Evolutionary conservation across 257 asterid genomes (phyloP).

Genomic region (Nicotiana tomentosiformis): DNA sequence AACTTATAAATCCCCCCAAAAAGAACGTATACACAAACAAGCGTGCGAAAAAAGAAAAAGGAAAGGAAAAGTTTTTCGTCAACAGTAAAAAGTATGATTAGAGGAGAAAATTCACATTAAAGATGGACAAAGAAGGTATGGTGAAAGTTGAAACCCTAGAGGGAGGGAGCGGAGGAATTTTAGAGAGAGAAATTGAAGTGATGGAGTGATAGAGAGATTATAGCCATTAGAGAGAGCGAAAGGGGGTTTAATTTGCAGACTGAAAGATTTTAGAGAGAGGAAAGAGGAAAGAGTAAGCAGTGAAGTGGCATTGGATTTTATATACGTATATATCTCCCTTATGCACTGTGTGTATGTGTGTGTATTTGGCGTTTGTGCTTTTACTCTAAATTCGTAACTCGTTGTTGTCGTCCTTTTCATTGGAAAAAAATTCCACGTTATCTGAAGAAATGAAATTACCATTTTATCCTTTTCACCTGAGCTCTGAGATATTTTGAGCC

Average conservation of each 20-base stretch:
- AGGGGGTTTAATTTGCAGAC: conserved; percentile 4
- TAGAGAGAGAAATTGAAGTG: neutral
- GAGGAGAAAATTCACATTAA: conserved; percentile 18
- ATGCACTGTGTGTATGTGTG: neutral
- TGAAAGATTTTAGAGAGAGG: neutral
- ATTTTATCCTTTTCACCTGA: neutral
- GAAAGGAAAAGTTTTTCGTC: conserved; percentile 4
- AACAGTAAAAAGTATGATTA: conserved; percentile 19
- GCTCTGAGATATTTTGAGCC: neutral
- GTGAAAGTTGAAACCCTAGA: conserved; percentile 1
- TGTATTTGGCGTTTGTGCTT: neutral
- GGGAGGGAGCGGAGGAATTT: conserved; percentile 4
- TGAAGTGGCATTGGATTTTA: neutral
- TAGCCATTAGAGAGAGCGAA: conserved; percentile 1
- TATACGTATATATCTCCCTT: neutral
- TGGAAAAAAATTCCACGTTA: conserved; percentile 7
- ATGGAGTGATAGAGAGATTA: neutral
- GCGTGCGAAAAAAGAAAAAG: neutral
- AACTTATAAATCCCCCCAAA: neutral
- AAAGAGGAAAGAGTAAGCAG: neutral
- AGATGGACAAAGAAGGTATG: neutral
- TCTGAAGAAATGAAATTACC: neutral
- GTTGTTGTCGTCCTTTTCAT: neutral
- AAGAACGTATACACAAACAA: neutral
- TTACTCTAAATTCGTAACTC: neutral